Evolutionary conservation across 1,284 basidiomycete species (phyloP), one percentile per base, ranked within the genome.

Genomic region (Earliella scabrosa): DNA sequence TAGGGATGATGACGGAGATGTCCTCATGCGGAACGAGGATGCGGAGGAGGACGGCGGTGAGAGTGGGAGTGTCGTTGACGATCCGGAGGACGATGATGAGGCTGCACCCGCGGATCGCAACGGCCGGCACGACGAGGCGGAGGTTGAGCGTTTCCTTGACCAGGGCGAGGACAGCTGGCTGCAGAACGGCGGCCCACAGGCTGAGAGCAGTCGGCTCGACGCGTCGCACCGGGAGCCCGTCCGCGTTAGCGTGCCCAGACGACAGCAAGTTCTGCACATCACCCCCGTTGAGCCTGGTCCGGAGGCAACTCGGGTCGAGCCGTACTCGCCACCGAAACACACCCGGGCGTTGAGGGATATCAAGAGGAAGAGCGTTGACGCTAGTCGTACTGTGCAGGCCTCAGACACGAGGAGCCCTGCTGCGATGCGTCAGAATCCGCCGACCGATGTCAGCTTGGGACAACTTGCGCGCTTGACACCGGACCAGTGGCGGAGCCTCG

Each of bases 251-350:
- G n/a, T n/a, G n/a, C n/a, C n/a, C n/a, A n/a, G n/a, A n/a, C n/a
- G n/a, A n/a, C n/a, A n/a, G n/a, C n/a, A n/a, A n/a, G n/a, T n/a
- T n/a, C n/a, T n/a, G n/a, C n/a, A 36, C 2, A 31, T 31, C 11
- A 43, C 50, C 26, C 31, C 46, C 3, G 43, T 23, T 39, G 27
- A 29, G 16, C 26, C 43, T n/a, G n/a, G 10, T 27, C 29, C 6
- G 13, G 50, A 47, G 9, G 21, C n/a, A n/a, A n/a, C n/a, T n/a
- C n/a, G n/a, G n/a, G n/a, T n/a, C n/a, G n/a, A n/a, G n/a, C n/a
- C 10, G 36, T 66, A 63, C 49, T 64, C 61, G 3, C 65, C 65
- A 14, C 65, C 63, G n/a, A 63, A 58, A 51, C 54, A 50, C 18
- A 60, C 65, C 18, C 56, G 63, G 5, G 65, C 65, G 4, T 58